A percentile compares a stretch with the other conserved stretches of the same genome.
These are phyloP conservation scores for Exophiala calicioides DNA, from an alignment of 2,329 filamentous ascomycete genomes.

Conservation along the genomic window DNA sequence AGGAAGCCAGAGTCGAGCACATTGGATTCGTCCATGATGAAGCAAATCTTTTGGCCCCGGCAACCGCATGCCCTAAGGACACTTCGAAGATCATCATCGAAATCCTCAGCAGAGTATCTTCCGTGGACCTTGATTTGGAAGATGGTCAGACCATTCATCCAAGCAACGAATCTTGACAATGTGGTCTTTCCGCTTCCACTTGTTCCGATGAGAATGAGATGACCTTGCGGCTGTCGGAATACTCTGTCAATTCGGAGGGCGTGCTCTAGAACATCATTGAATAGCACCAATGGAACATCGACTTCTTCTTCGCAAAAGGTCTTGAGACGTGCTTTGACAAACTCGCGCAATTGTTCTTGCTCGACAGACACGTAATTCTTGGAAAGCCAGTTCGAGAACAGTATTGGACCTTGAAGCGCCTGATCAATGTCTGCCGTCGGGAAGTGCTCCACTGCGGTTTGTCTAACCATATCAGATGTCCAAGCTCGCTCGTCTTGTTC, in stretches of 20 bases:
- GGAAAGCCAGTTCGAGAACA: slow-evolving; percentile 99
- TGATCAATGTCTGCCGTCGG: slow-evolving; percentile 90
- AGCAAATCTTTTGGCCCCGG: slow-evolving; percentile 99
- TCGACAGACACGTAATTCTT: slow-evolving; percentile 98
- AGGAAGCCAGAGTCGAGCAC: slow-evolving; percentile 98
- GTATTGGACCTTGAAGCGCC: slow-evolving; percentile 85
- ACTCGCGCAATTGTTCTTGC: slow-evolving; percentile 90
- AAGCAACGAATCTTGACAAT: slow-evolving; percentile 93
- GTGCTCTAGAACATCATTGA: slow-evolving; percentile 98
- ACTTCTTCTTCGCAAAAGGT: slow-evolving; percentile 99
- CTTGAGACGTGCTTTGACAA: slow-evolving; percentile 93
- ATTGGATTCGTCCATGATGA: slow-evolving; percentile 99
- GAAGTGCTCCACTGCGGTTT: slow-evolving; percentile 88
- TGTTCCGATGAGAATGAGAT: slow-evolving; percentile 97
- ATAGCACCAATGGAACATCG: slow-evolving; percentile 96
- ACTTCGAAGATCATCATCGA: slow-evolving; percentile 93
- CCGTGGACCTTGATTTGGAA: slow-evolving; percentile 99
- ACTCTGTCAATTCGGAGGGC: slow-evolving; percentile 97
- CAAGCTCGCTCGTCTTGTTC: slow-evolving; percentile 90
- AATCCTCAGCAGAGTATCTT: slow-evolving; percentile 97
- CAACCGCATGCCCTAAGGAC: slow-evolving; percentile 92
- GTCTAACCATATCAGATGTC: slow-evolving; percentile 85
- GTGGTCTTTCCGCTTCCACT: slow-evolving; percentile 99
- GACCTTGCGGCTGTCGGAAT: slow-evolving; percentile 95
- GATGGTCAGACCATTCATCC: slow-evolving; percentile 99